Base-by-base conservation (phyloP, 257 asterid species). In the Jacaranda mimosifolia region DNA sequence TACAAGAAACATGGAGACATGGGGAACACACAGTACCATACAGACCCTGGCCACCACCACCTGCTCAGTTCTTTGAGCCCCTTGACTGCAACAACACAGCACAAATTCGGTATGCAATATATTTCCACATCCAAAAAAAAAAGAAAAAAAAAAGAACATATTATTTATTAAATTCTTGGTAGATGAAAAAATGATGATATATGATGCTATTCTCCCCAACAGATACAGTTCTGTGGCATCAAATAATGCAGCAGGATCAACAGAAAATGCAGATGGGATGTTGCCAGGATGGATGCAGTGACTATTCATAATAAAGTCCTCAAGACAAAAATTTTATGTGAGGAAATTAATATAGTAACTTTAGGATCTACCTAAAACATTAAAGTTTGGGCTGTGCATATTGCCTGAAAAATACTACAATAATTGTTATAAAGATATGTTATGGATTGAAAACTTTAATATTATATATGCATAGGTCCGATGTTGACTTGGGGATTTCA, bases 241-340 rank as follows among this genome's bases (percentile, higher is more conserved):
- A 4, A 83, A 74, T 68, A 35, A 75, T 79, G 85, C 26, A 42
- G 64, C 59, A 71, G 63, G 79, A 39, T 17, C 85, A 46, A 32
- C 78, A 35, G 74, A 73, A 46, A 79, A 80, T 73, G 78, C 39
- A 73, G 55, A 48, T 40, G 74, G 81, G 63, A 80, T 85, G 70
- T 77, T 84, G 67, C 91, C 85, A 48, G 86, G 87, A 77, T 84
- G 90, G 89, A 86, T 79, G 89, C 86, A 82, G 46, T 83, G 76
- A 84, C 6, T 42, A 18, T 43, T 56, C 46, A 26, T 73, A 45
- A 60, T 59, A 63, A 60, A 46, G 48, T 56, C 3, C 55, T 18
- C n/a, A 32, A 57, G 43, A 73, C 56, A 18, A 38, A 19, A 11
- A 10, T 15, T 51, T 19, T 59, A 59, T 51, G 19, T 56, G 17